Base-by-base conservation (phyloP, 2,329 filamentous ascomycete genomes). In the Xylariaceae sp. region DNA sequence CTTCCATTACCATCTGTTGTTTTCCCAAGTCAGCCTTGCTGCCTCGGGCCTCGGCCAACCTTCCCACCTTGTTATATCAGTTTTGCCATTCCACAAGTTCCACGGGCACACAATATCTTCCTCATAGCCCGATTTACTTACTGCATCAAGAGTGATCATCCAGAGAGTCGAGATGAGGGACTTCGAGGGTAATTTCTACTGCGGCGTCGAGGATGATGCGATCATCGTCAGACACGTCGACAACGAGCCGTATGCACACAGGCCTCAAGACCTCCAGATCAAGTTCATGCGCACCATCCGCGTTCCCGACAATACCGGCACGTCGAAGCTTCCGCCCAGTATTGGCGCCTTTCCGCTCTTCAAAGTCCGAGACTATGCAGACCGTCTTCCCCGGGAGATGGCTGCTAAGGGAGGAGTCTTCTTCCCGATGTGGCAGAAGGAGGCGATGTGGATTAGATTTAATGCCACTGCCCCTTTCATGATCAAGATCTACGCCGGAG, bases 351-450 rank as follows among this genome's bases (percentile, higher is more conserved):
- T 79, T 60, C 74, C 73, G 1, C 64, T 81, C 2, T 76, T 71
- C 59, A 66, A 69, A 37, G 66, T 75, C 16, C 54, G 58, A 2
- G 55, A 73, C 4, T 74, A 74, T 50, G 57, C 65, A 6, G 47
- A 60, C 1, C 67, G 62, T 0, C 61, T 82, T 18, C 73, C 73
- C 0, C 10, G 56, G 0, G 50, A 65, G 3, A 73, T 80, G 63
- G 63, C 57, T 0, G 60, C 56, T 1, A 78, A 79, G 56, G 75
- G 75, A 2, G 78, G 79, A 1, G 46, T 78, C 0, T 77, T 81
- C 60, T 66, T 81, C 4, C 74, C 78, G 0, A 80, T 82, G 71
- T 74, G 79, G 60, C 66, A 74, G 57, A 68, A 61, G 7, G 75
- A 78, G 49, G 75, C 75, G 0, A 73, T 75, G 72, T 76, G 73